Evolutionary conservation across 2,329 filamentous ascomycete genomes (phyloP).

Genomic region (Lasiodiplodia gonubiensis): DNA sequence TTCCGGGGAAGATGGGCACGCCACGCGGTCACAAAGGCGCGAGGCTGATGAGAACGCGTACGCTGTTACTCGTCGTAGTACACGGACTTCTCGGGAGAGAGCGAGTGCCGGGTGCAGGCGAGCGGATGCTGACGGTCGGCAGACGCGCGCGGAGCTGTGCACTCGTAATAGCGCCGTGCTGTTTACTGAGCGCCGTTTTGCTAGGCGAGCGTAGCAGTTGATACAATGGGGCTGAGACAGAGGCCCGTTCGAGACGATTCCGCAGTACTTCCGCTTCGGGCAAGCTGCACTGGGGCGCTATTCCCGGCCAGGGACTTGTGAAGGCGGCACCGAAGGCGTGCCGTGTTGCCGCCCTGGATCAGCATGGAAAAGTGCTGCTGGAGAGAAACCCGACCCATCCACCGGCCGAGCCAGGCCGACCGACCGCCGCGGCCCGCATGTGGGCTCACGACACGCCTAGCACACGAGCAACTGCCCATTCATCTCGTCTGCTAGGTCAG

Average conservation of each 20-base stretch:
- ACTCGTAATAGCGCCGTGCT: slow-evolving; percentile 9
- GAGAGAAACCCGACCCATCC: slow-evolving; percentile 16
- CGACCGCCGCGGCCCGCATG: slow-evolving; percentile 9
- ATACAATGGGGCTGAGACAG: slow-evolving; percentile 14
- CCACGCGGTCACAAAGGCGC: slow-evolving; percentile 15
- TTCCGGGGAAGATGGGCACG: not conserved
- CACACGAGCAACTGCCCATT: slow-evolving; percentile 8
- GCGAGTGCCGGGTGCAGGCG: slow-evolving; percentile 11
- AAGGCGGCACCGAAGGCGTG: slow-evolving; percentile 10
- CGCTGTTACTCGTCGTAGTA: slow-evolving; percentile 5
- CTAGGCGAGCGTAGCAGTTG: slow-evolving; percentile 4
- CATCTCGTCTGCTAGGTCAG: slow-evolving; percentile 14
- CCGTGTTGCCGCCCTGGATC: slow-evolving; percentile 5
- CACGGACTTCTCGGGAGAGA: slow-evolving; percentile 20
- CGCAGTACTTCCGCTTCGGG: slow-evolving; percentile 8
- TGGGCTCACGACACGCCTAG: not conserved
- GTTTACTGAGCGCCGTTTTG: slow-evolving; percentile 11
- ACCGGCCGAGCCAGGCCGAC: slow-evolving; percentile 13
- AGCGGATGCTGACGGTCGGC: slow-evolving; percentile 5
- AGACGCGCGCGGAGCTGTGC: not conserved
- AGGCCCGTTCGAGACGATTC: slow-evolving; percentile 20
- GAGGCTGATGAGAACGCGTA: slow-evolving; percentile 21
- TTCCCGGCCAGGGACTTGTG: not conserved
- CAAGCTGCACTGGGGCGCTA: not conserved
- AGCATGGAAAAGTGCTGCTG: not conserved